Conservation (phyloP, 495 filamentous ascomycete species). For the Aspergillus mulundensis region DNA sequence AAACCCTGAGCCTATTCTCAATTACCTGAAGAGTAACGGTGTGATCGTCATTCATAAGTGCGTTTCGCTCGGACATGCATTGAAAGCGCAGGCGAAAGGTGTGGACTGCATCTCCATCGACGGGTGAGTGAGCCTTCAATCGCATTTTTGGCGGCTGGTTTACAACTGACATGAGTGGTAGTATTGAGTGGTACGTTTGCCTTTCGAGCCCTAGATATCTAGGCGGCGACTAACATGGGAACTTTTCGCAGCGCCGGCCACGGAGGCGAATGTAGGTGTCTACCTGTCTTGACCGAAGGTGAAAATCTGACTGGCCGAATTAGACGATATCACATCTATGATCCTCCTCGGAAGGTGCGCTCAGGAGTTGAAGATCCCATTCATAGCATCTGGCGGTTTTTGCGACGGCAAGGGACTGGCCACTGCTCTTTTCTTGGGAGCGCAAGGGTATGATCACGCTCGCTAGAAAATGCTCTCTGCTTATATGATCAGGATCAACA, state of each 20-base stretch:
- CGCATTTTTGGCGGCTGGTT: neutral
- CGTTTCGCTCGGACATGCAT: slow-evolving; percentile 1
- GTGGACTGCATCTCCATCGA: slow-evolving; percentile 11
- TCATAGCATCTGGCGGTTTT: slow-evolving; percentile 4
- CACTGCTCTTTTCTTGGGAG: slow-evolving; percentile 4
- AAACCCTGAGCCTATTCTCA: slow-evolving; percentile 5
- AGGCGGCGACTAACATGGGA: neutral
- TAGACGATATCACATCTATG: slow-evolving; percentile 8
- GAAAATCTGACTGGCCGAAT: neutral
- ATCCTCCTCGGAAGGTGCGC: slow-evolving; percentile 7
- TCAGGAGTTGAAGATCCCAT: slow-evolving; percentile 5
- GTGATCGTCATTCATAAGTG: slow-evolving; percentile 8
- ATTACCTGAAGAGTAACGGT: slow-evolving; percentile 1
- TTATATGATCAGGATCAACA: slow-evolving; percentile 1
- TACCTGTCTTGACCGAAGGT: neutral
- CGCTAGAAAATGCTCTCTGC: neutral
- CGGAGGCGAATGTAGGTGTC: slow-evolving; percentile 9
- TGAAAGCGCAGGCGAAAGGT: slow-evolving; percentile 3
- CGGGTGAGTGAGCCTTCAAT: neutral
- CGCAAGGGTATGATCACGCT: slow-evolving; percentile 2
- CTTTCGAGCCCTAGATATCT: neutral
- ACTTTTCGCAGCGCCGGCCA: neutral
- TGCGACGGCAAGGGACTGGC: slow-evolving; percentile 9
- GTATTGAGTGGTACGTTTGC: slow-evolving; percentile 7
- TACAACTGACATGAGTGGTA: neutral